phyloP scores from a whole-genome alignment of 2,329 filamentous ascomycete genomes.

The Beauveria asiatica region DNA sequence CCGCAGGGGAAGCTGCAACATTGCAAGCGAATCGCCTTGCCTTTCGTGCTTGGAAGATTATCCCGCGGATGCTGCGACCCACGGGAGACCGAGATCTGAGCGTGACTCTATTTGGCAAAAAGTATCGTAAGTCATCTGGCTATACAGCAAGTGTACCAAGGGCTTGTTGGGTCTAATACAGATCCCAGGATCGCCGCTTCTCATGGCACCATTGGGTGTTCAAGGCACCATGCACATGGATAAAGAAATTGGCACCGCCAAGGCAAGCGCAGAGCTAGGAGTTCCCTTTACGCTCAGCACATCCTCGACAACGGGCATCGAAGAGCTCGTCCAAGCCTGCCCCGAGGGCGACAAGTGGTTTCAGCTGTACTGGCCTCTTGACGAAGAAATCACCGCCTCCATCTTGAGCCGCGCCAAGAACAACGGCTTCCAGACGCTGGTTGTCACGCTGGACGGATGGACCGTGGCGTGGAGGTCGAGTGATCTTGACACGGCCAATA shows the following conservation, averaged over 20 bases:
- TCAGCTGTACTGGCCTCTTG: constrained; percentile 66
- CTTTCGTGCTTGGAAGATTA: constrained; percentile 43
- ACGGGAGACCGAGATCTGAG: constrained; percentile 38
- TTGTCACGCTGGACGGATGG: constrained; percentile 68
- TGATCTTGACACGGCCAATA: constrained; percentile 55
- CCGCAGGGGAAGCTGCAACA: constrained; percentile 52
- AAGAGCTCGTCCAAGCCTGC: constrained; percentile 54
- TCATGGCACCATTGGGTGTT: constrained; percentile 62
- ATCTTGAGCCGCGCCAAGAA: constrained; percentile 53
- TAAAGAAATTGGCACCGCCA: constrained; percentile 54
- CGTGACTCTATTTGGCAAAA: constrained; percentile 43
- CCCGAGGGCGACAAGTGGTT: constrained; percentile 56
- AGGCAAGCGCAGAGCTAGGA: constrained; percentile 49
- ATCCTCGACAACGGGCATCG: constrained; percentile 53
- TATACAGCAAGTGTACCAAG: too few relatives aligned
- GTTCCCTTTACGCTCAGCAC: constrained; percentile 63
- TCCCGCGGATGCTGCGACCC: constrained; percentile 42
- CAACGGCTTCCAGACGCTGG: constrained; percentile 54
- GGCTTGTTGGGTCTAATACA: not conserved
- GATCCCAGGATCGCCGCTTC: constrained; percentile 36
- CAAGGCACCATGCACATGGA: constrained; percentile 59
- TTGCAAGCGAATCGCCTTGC: constrained; percentile 51
- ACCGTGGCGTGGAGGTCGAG: constrained; percentile 59
- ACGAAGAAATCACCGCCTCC: constrained; percentile 56
- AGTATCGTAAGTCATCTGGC: constrained; percentile 27